A percentile compares a stretch with the other conserved stretches of the same genome.
Conservation (phyloP, 179 eudicot species). For the Camellia oleifera region DNA sequence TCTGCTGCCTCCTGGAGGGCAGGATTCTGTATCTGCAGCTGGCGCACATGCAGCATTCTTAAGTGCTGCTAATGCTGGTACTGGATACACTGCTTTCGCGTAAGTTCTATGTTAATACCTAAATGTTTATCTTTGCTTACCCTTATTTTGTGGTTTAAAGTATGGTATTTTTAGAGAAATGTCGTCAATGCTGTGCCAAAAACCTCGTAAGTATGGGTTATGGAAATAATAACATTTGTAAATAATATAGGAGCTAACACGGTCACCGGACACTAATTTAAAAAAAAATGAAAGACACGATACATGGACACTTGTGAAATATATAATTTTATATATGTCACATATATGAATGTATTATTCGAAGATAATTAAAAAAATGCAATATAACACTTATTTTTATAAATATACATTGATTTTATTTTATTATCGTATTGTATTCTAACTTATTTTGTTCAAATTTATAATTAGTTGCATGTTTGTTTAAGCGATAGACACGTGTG, state of each 20-base stretch:
- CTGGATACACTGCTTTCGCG: conserved; percentile 86
- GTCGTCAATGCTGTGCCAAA: neutral
- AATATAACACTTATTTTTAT: no score
- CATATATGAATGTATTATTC: no score
- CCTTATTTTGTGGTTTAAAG: neutral
- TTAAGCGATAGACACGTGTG: no score
- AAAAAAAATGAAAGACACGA: no score
- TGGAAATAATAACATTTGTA: neutral
- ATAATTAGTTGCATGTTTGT: no score
- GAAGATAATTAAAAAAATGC: no score
- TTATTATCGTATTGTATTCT: no score
- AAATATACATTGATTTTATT: no score
- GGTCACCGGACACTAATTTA: no score
- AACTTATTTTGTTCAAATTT: no score
- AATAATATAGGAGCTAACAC: neutral
- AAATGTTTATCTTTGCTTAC: neutral
- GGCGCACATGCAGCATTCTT: conserved; percentile 60
- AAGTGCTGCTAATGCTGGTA: conserved; percentile 75
- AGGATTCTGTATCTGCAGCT: conserved; percentile 49
- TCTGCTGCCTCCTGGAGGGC: conserved; percentile 45
- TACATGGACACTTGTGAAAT: no score
- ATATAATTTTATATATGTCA: no score
- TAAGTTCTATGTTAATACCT: conserved; percentile 36
- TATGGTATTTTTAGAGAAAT: neutral
- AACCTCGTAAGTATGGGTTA: neutral